Percentiles rank a stretch among this genome's conserved stretches.
Evolutionary conservation across 129 eudicot species (phyloP).

Genomic region (Solidago caesia): DNA sequence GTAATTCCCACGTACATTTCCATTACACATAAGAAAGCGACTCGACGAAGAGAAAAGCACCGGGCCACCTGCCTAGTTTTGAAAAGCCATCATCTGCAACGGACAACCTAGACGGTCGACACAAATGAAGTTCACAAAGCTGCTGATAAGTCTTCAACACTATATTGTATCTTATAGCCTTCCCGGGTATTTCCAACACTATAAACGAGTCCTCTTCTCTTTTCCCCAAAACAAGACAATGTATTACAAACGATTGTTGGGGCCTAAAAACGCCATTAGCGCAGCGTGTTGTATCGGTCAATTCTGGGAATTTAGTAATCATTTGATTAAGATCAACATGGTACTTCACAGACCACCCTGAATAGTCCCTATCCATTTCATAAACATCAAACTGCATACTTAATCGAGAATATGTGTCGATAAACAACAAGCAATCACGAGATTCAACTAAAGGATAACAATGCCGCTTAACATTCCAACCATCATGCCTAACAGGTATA

Average conservation of each 20-base stretch:
- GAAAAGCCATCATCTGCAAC: conserved; percentile 32
- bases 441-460: conserved; percentile 43
- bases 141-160: conserved; percentile 26
- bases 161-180: conserved; percentile 38
- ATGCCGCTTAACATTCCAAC: conserved; percentile 28
- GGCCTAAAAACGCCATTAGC: background rate
- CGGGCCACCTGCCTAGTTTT: conserved; percentile 39
- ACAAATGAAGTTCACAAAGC: conserved; percentile 33
- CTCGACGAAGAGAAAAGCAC: conserved; percentile 35
- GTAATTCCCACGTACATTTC: background rate
- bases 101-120: conserved; percentile 14
- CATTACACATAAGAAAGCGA: conserved; percentile 31
- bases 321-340: conserved; percentile 30
- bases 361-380: conserved; percentile 40
- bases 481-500: conserved; percentile 26
- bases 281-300: background rate
- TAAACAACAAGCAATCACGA: conserved; percentile 43
- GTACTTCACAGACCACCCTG: conserved; percentile 36
- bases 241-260: conserved; percentile 9
- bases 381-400: conserved; percentile 28
- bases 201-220: conserved; percentile 39
- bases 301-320: conserved; percentile 22
- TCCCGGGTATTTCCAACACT: conserved; percentile 42
- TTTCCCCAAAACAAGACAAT: conserved; percentile 33
- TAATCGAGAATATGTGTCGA: conserved; percentile 22